Conservation (phyloP, 2,329 filamentous ascomycete species). For the Metarhizium robertsii region DNA sequence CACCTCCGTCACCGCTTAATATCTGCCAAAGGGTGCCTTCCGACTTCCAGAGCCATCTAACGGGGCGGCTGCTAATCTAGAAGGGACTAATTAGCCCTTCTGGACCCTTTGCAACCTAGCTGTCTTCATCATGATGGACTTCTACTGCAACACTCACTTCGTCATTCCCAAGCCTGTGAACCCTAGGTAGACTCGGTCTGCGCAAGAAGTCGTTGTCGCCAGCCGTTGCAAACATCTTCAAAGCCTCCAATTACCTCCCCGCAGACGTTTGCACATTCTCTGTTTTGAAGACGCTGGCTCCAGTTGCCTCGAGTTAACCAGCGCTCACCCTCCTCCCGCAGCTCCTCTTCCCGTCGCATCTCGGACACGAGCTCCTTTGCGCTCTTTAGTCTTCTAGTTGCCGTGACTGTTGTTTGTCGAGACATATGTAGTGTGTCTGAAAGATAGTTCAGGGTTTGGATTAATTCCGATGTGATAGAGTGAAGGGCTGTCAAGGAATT, state of each 20-base stretch:
- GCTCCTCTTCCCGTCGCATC: slow-evolving; percentile 73
- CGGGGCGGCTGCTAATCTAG: no score
- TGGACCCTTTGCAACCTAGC: not conserved
- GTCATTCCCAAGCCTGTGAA: slow-evolving; percentile 16
- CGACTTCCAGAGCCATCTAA: not conserved
- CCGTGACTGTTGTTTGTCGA: slow-evolving; percentile 75
- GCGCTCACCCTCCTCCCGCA: slow-evolving; percentile 69
- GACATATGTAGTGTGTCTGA: slow-evolving; percentile 93
- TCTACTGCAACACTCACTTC: not conserved
- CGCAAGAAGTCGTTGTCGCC: slow-evolving; percentile 66
- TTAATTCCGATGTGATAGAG: slow-evolving; percentile 60
- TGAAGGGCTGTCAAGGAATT: slow-evolving; percentile 61
- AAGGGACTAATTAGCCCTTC: not conserved
- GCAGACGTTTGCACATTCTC: slow-evolving; percentile 79
- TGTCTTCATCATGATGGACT: not conserved
- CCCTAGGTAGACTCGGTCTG: slow-evolving; percentile 40
- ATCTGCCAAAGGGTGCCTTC: not conserved
- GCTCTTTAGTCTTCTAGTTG: slow-evolving; percentile 67
- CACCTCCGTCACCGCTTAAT: not conserved
- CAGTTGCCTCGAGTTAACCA: slow-evolving; percentile 80
- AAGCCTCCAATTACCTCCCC: slow-evolving; percentile 86
- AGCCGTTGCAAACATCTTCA: slow-evolving; percentile 78
- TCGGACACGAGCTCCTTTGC: slow-evolving; percentile 81
- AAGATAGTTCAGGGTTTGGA: slow-evolving; percentile 74
- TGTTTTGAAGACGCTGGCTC: slow-evolving; percentile 63